These are phyloP conservation scores for Dissoconium aciculare DNA, from an alignment of 2,329 filamentous ascomycete species.

Conservation along the genomic window DNA sequence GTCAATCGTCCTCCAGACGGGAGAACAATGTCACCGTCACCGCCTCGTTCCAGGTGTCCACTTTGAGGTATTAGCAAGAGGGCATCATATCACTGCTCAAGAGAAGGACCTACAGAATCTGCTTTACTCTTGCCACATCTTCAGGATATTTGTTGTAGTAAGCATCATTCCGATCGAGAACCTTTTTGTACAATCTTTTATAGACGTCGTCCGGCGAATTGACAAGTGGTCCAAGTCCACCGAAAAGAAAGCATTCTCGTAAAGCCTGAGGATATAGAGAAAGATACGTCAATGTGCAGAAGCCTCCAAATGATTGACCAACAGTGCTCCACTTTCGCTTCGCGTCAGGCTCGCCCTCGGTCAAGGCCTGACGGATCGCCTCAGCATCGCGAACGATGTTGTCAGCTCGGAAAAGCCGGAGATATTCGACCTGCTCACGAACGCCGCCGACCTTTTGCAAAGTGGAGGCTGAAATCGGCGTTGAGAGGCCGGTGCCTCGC, in stretches of 20 bases:
- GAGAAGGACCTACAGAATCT: constrained; percentile 49
- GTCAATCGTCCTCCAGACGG: constrained; percentile 62
- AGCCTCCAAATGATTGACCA: constrained; percentile 86
- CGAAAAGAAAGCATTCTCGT: constrained; percentile 67
- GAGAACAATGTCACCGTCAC: constrained; percentile 45
- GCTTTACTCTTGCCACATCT: constrained; percentile 53
- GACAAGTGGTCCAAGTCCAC: constrained; percentile 66
- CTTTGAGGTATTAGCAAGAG: neutral
- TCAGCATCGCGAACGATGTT: constrained; percentile 83
- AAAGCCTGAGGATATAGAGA: constrained; percentile 58
- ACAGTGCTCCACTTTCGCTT: constrained; percentile 72
- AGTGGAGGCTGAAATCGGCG: constrained; percentile 59
- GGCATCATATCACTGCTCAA: too few species aligned
- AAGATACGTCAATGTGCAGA: constrained; percentile 70
- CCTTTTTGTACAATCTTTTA: constrained; percentile 50
- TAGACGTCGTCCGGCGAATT: constrained; percentile 63
- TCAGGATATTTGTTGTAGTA: constrained; percentile 81
- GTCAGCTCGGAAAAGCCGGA: constrained; percentile 76
- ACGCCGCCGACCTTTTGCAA: constrained; percentile 48
- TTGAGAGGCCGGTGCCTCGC: constrained; percentile 74
- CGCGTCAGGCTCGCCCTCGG: constrained; percentile 49
- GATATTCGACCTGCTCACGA: constrained; percentile 59
- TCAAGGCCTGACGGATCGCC: constrained; percentile 63
- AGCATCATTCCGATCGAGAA: constrained; percentile 54
- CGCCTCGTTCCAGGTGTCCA: constrained; percentile 13